phyloP scores from a whole-genome alignment of 768 basidiomycete species.

The Rossbeevera mucosa region DNA sequence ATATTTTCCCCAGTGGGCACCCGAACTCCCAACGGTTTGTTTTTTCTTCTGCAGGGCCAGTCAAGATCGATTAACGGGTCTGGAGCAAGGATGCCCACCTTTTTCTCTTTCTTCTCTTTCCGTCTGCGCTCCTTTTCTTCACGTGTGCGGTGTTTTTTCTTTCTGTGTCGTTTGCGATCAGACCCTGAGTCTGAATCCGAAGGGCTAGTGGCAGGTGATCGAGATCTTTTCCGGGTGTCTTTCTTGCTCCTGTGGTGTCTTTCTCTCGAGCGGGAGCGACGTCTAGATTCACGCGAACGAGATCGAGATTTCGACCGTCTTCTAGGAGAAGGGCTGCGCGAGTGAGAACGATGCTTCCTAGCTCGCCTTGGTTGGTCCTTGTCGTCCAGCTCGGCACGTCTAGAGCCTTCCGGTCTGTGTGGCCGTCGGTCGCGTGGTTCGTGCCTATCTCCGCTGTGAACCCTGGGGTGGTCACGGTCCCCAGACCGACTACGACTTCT shows the following conservation, averaged over 20 bases:
- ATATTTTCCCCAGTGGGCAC: conserved; percentile 81
- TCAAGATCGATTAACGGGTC: neutral
- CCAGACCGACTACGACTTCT: conserved; percentile 16
- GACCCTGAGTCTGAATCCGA: conserved; percentile 32
- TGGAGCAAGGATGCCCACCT: conserved; percentile 35
- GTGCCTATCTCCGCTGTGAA: conserved; percentile 14
- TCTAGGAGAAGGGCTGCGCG: conserved; percentile 20
- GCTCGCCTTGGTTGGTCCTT: conserved; percentile 5
- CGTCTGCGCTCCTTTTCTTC: conserved; percentile 50
- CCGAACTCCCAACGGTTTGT: conserved; percentile 42
- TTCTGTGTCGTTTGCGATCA: conserved; percentile 37
- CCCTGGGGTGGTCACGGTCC: conserved; percentile 12
- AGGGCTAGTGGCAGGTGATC: conserved; percentile 41
- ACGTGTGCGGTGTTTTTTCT: conserved; percentile 44
- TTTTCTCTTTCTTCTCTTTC: conserved; percentile 69
- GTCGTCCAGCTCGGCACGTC: conserved; percentile 7
- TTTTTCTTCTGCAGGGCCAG: conserved; percentile 51
- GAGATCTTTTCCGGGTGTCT: conserved; percentile 30
- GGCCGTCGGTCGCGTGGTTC: conserved; percentile 19
- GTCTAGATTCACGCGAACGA: conserved; percentile 24
- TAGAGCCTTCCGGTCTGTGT: conserved; percentile 13
- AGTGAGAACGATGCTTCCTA: conserved; percentile 16
- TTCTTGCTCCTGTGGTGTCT: conserved; percentile 20
- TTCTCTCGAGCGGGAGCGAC: conserved; percentile 36
- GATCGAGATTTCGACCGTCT: conserved; percentile 26